phyloP scores from a whole-genome alignment of 1,284 basidiomycete species.

The Pseudozyma sp. region DNA sequence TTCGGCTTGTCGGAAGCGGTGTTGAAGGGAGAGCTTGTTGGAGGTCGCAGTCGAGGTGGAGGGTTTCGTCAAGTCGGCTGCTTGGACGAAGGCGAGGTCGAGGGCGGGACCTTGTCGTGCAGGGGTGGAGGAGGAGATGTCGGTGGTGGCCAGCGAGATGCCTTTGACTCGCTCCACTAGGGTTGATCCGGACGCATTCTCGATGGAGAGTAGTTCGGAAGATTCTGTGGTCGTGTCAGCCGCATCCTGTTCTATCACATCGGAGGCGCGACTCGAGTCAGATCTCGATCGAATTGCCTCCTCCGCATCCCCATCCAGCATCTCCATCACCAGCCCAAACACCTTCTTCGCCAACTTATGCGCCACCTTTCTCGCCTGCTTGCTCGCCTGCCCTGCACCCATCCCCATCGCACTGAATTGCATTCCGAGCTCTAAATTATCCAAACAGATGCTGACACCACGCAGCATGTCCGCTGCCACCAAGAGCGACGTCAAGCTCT shows the following conservation, averaged over 20 bases:
- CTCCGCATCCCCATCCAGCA: conserved; percentile 52
- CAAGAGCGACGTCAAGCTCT: conserved; percentile 35
- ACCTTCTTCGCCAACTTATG: conserved; percentile 48
- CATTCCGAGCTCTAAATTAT: conserved; percentile 29
- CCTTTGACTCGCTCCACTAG: conserved; percentile 39
- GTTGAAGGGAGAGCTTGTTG: conserved; percentile 9
- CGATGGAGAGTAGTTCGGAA: background rate
- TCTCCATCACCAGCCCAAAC: conserved; percentile 33
- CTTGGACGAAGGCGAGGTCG: conserved; percentile 45
- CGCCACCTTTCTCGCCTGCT: conserved; percentile 41
- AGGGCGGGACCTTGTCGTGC: conserved; percentile 42
- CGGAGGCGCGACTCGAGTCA: no score
- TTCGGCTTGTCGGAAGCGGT: conserved; percentile 15
- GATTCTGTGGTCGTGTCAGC: background rate
- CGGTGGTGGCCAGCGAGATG: conserved; percentile 15
- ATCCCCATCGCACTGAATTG: conserved; percentile 3
- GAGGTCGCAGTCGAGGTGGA: background rate
- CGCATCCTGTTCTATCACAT: background rate
- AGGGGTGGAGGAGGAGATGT: conserved; percentile 18
- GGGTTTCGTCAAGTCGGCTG: conserved; percentile 27
- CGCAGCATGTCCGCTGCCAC: conserved; percentile 44
- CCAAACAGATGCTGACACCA: conserved; percentile 39
- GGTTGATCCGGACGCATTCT: background rate
- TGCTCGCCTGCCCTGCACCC: conserved; percentile 16
- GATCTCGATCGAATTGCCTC: conserved; percentile 18